phyloP scores from a whole-genome alignment of 148 eudicot species.

The Fagopyrum homotropicum region DNA sequence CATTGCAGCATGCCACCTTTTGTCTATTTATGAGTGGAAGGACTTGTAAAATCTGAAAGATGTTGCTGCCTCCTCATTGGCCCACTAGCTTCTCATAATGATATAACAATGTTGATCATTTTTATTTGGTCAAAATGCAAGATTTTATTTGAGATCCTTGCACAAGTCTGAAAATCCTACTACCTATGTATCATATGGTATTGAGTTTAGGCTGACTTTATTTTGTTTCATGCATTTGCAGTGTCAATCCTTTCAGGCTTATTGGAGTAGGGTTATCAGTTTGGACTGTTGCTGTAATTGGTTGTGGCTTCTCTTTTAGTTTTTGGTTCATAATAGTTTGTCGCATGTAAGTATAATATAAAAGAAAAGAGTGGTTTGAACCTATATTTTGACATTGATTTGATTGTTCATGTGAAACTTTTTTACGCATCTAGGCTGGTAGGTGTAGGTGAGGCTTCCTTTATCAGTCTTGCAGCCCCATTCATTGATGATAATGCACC shows the following conservation, averaged over 20 bases:
- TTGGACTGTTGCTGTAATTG: slow-evolving; percentile 75
- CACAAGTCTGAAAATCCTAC: not conserved
- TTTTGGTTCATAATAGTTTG: slow-evolving; percentile 70
- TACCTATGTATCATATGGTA: not conserved
- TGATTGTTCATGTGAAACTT: slow-evolving; percentile 6
- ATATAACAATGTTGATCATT: not conserved
- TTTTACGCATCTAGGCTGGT: slow-evolving; percentile 53
- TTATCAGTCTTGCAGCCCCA: slow-evolving; percentile 97
- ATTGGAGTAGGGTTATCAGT: slow-evolving; percentile 82
- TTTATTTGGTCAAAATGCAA: not conserved
- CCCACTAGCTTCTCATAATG: not conserved
- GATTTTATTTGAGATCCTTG: not conserved
- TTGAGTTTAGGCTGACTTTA: not conserved
- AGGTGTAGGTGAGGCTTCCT: slow-evolving; percentile 97
- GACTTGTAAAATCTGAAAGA: not conserved
- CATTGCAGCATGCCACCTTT: not conserved
- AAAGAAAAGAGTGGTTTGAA: not conserved
- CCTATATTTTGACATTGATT: not conserved
- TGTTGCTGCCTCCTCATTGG: not conserved
- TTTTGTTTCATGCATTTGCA: slow-evolving; percentile 25
- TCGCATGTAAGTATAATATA: slow-evolving; percentile 63
- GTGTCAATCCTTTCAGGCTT: slow-evolving; percentile 87
- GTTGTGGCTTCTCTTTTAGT: slow-evolving; percentile 67
- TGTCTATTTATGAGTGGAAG: not conserved
- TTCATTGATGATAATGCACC: slow-evolving; percentile 96